Conservation (phyloP, 2,329 filamentous ascomycete species). For the Hymenoscyphus fructigenus region DNA sequence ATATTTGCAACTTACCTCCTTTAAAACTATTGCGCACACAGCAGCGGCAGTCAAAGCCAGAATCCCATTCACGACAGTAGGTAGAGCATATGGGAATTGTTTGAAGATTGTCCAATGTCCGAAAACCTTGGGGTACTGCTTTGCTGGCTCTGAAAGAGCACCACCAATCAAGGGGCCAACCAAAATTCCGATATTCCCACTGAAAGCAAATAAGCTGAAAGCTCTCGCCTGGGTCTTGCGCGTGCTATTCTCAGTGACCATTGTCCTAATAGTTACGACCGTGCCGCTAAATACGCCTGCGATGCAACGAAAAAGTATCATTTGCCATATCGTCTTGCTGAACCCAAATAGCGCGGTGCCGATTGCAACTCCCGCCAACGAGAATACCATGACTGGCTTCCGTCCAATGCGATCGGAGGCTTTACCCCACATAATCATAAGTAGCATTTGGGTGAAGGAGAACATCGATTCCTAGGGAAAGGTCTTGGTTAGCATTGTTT, state of each 20-base stretch:
- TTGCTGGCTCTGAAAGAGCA: conserved; percentile 63
- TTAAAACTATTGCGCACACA: conserved; percentile 54
- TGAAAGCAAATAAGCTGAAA: conserved; percentile 77
- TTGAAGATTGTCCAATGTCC: conserved; percentile 56
- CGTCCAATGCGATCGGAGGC: conserved; percentile 68
- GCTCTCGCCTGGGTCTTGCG: conserved; percentile 67
- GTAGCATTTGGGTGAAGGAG: conserved; percentile 71
- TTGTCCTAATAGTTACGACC: conserved; percentile 69
- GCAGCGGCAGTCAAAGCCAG: conserved; percentile 55
- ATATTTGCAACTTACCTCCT: conserved; percentile 47
- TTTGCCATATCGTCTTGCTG: conserved; percentile 65
- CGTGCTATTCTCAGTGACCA: conserved; percentile 73
- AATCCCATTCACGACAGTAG: conserved; percentile 56
- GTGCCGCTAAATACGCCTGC: conserved; percentile 74
- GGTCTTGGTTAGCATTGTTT: not conserved
- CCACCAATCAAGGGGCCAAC: conserved; percentile 61
- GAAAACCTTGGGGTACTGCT: conserved; percentile 61
- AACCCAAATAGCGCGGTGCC: conserved; percentile 67
- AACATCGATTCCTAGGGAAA: conserved; percentile 59
- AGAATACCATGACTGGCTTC: conserved; percentile 69
- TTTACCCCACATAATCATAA: conserved; percentile 74
- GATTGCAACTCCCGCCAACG: conserved; percentile 61
- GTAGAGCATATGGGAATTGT: conserved; percentile 64
- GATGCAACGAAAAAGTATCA: conserved; percentile 69
- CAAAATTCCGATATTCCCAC: conserved; percentile 72